Evolutionary conservation across 495 filamentous ascomycete genomes (phyloP).

Genomic region (Penicillium herquei): DNA sequence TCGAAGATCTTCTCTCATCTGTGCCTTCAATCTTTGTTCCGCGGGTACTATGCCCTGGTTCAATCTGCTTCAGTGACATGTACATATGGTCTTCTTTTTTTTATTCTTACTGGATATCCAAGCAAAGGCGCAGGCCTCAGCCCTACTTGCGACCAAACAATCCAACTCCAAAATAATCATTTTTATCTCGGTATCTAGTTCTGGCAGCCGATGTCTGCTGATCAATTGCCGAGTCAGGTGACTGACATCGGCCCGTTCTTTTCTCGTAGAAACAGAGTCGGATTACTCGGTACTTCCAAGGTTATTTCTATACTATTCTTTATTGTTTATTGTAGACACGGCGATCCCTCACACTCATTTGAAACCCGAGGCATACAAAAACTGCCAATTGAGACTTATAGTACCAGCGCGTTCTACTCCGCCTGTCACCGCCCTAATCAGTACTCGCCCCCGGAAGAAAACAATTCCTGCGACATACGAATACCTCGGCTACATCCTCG

Average conservation of each 20-base stretch:
- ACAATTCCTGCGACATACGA: constrained; percentile 16
- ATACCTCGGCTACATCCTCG: constrained; percentile 28
- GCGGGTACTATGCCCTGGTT: constrained; percentile 18
- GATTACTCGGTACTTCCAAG: not conserved
- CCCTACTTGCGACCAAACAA: not conserved
- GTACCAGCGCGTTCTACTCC: not conserved
- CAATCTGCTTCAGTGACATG: constrained; percentile 18
- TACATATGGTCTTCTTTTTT: constrained; percentile 26
- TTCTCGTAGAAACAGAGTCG: constrained; percentile 15
- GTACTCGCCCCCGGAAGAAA: constrained; percentile 15
- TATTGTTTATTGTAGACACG: constrained; percentile 1
- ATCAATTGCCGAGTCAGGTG: constrained; percentile 25
- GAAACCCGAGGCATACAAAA: not conserved
- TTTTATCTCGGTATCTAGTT: not conserved
- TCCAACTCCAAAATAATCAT: not conserved
- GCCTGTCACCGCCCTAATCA: not conserved
- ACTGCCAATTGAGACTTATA: too few relatives aligned
- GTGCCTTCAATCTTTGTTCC: constrained; percentile 4
- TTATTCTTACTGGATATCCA: constrained; percentile 19
- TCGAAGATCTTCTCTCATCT: not conserved
- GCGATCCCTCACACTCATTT: not conserved
- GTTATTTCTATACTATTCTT: too few relatives aligned
- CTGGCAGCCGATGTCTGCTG: not conserved
- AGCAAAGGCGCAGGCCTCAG: not conserved
- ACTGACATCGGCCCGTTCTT: constrained; percentile 21